These are phyloP conservation scores for Helotiales sp. DNA, from an alignment of 2,329 filamentous ascomycete genomes.

Conservation along the genomic window DNA sequence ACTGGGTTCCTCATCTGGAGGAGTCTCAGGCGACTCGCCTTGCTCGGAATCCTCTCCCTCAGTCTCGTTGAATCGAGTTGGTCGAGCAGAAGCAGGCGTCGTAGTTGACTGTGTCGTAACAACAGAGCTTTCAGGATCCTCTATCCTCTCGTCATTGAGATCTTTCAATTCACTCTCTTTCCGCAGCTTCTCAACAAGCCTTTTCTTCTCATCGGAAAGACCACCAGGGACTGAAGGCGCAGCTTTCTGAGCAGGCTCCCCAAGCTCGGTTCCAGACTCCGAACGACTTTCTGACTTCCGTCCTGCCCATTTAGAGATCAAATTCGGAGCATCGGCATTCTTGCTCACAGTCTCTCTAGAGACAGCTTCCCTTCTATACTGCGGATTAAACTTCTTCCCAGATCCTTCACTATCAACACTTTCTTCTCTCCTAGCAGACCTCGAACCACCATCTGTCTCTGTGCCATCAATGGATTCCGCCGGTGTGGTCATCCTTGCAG, in stretches of 20 bases:
- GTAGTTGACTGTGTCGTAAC: constrained; percentile 19
- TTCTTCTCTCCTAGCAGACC: constrained; percentile 11
- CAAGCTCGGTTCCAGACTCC: constrained; percentile 5
- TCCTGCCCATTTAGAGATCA: constrained; percentile 49
- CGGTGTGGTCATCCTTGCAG: neutral
- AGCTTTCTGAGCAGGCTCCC: neutral
- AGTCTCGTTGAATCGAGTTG: neutral
- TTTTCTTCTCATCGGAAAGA: constrained; percentile 31
- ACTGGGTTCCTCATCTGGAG: constrained; percentile 1
- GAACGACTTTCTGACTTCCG: constrained; percentile 36
- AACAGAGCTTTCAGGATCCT: constrained; percentile 24
- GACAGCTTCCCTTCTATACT: constrained; percentile 10
- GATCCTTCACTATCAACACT: constrained; percentile 15
- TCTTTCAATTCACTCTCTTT: constrained; percentile 20
- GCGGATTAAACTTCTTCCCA: constrained; percentile 8
- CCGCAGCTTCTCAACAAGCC: constrained; percentile 25
- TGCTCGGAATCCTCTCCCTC: constrained; percentile 32
- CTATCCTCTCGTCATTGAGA: constrained; percentile 11
- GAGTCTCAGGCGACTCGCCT: constrained; percentile 14
- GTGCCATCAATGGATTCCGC: constrained; percentile 19
- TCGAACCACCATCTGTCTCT: constrained; percentile 19
- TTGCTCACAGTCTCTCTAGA: constrained; percentile 24
- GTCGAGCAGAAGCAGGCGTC: neutral
- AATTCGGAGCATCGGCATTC: constrained; percentile 34
- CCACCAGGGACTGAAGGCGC: constrained; percentile 4